Evolutionary conservation across 1,284 basidiomycete genomes (phyloP), one percentile per base, ranked within the genome.

Genomic region (Blastosporella zonata): DNA sequence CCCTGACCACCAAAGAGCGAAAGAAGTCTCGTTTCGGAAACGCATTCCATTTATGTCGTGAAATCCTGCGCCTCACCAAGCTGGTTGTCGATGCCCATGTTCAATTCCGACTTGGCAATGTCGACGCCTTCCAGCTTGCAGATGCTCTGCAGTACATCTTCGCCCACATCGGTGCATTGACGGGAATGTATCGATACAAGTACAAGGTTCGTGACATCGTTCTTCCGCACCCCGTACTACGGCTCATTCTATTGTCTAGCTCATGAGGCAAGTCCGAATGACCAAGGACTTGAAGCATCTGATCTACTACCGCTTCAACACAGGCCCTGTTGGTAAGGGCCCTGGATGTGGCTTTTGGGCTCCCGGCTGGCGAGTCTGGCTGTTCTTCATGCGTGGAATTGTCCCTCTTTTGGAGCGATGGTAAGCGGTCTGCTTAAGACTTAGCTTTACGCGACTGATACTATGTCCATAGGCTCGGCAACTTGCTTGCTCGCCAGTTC

Each of bases 21-120:
- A 99, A 99, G 74, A 99, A 99, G 77, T 98, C 95, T 43, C 91
- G 97, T 57, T 99, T 99, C 71, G 97, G 97, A 77, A 99, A 99
- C 68, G 96, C 97, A 6, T 99, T 93, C 82, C 97, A 99, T 67
- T 67, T 99, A 55, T 97, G 95, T 63, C 93, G 97, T 68, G 97
- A 99, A 73, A 96, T 99, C 55, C 76, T 98, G 29, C 91, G 97
- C 50, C 79, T 99, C 50, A 98, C 95, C 12, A 99, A 99, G 71
- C 87, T 99, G 33, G 93, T 99, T 47, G 97, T 99, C 60, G 97
- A 99, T 68, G 92, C 95, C 1, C 93, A 99, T 68, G 97, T 99
- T 21, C 97, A 99, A 67, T 99, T 93, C 77, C 92, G 97, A 50
- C 82, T 99, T 28, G 97, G 97, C 39, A 99, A 98, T 59, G 93